These are phyloP conservation scores for Apodospora peruviana DNA, from an alignment of 495 filamentous ascomycete species.

Conservation along the genomic window DNA sequence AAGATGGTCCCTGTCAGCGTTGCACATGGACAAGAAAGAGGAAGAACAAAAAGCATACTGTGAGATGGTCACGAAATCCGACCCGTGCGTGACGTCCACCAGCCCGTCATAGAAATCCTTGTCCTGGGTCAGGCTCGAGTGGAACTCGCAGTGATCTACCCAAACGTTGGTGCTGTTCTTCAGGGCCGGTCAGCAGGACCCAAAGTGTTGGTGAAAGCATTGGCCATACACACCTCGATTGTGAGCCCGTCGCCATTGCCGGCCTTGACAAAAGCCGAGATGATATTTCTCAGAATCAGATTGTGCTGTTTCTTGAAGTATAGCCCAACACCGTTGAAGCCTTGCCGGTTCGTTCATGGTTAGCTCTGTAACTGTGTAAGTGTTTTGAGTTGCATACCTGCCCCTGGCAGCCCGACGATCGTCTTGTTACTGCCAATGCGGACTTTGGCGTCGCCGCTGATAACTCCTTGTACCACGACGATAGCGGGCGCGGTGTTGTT, in stretches of 20 bases:
- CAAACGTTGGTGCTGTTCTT: conserved; percentile 52
- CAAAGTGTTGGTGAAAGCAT: neutral
- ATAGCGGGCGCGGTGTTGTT: conserved; percentile 38
- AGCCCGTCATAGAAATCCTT: conserved; percentile 69
- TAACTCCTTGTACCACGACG: conserved; percentile 42
- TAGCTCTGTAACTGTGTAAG: neutral
- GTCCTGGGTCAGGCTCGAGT: conserved; percentile 46
- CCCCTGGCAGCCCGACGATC: conserved; percentile 43
- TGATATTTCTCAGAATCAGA: conserved; percentile 61
- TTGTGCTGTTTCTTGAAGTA: conserved; percentile 40
- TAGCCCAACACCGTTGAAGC: conserved; percentile 40
- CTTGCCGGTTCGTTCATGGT: conserved; percentile 11
- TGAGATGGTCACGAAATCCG: conserved; percentile 48
- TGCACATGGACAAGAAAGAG: neutral
- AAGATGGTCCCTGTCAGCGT: neutral
- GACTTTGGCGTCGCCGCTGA: conserved; percentile 39
- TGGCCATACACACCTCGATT: conserved; percentile 33
- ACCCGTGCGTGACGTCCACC: conserved; percentile 53
- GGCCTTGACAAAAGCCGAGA: conserved; percentile 52
- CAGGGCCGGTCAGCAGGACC: neutral
- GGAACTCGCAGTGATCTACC: conserved; percentile 65
- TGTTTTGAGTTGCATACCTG: conserved; percentile 6
- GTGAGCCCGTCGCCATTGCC: conserved; percentile 56
- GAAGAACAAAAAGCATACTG: conserved; percentile 13
- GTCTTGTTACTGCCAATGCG: conserved; percentile 50